These are phyloP conservation scores for Tetrahymena borealis DNA, from an alignment of 73 alveolate species.

Conservation along the genomic window DNA sequence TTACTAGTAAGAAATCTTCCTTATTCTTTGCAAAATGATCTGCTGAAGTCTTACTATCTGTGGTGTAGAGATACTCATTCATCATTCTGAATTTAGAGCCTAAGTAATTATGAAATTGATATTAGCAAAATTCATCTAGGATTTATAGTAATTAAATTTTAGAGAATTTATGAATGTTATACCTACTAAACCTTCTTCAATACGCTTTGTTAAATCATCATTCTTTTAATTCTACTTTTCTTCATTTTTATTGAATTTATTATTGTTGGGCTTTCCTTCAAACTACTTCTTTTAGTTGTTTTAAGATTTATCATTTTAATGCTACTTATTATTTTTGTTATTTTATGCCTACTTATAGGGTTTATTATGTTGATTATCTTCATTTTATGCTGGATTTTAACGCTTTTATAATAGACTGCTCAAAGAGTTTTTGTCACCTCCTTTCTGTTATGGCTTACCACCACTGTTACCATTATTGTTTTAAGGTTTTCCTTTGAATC, in stretches of 20 bases:
- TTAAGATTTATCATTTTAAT: not conserved
- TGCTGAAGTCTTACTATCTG: constrained; percentile 56
- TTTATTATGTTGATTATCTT: not conserved
- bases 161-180: not conserved
- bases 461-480: not conserved
- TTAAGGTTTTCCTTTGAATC: not conserved
- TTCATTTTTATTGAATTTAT: too few species aligned
- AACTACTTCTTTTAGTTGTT: not conserved
- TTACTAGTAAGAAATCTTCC: constrained; percentile 50
- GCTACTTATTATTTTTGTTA: not conserved
- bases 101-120: not conserved
- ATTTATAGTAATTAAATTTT: too few species aligned
- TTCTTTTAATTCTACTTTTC: not conserved
- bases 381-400: not conserved
- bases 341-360: not conserved
- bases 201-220: not conserved
- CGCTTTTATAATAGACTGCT: not conserved
- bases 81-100: constrained; percentile 71
- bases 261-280: too few species aligned
- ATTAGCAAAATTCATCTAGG: too few species aligned
- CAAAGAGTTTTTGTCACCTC: not conserved
- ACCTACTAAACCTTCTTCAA: not conserved
- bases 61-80: constrained; percentile 84
- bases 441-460: not conserved
- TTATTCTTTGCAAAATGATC: constrained; percentile 63